Percentiles rank a stretch among this genome's conserved stretches.
These are phyloP conservation scores for Nicotiana tabacum DNA, from an alignment of 257 asterid genomes.

Conservation along the genomic window DNA sequence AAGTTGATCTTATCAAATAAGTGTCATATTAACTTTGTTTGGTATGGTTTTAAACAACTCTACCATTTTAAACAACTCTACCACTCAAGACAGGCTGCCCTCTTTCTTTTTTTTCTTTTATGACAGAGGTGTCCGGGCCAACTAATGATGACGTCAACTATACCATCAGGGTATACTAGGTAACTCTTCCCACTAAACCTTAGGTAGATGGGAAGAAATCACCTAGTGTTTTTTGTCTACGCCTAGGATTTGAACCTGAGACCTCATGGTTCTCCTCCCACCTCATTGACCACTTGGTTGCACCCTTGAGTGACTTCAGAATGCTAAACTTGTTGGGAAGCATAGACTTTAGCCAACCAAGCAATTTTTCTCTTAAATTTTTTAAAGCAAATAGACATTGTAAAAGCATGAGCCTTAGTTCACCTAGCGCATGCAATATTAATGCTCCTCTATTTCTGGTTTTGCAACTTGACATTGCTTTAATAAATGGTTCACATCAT, in stretches of 20 bases:
- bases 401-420: background rate
- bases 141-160: too few species aligned
- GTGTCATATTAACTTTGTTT: background rate
- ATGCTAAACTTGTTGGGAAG: background rate
- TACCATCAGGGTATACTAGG: too few species aligned
- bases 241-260: too few species aligned
- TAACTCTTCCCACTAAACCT: too few species aligned
- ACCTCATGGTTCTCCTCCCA: too few species aligned
- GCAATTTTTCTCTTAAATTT: background rate
- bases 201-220: too few species aligned
- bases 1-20: background rate
- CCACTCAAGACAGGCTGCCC: background rate
- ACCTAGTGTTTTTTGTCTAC: too few species aligned
- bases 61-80: background rate
- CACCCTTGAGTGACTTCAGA: too few species aligned
- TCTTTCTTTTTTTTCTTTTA: too few species aligned
- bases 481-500: background rate
- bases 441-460: background rate
- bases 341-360: background rate
- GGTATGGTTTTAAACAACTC: background rate
- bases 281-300: too few species aligned
- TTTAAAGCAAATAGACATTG: background rate
- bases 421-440: background rate
- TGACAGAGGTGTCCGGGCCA: too few species aligned
- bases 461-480: background rate